Evolutionary conservation across 139 green algal genomes (phyloP), one percentile per base, ranked within the genome.

Genomic region (Microglena sp.): DNA sequence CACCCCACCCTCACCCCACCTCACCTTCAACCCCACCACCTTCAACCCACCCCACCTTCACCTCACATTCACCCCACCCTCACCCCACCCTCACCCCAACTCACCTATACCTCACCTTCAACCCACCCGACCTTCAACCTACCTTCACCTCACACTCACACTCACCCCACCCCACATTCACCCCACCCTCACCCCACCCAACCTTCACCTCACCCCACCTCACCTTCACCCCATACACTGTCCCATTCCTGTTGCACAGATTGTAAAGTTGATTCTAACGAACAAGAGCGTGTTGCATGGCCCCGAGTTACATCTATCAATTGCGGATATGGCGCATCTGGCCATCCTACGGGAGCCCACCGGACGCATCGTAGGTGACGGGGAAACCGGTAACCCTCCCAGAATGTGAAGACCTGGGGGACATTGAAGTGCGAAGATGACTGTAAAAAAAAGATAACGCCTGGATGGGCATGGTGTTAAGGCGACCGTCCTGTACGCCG

Each of bases 201-300:
- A 24, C 43, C 18, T 53, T 53, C 43, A 24, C 18, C 43, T 24
- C 18, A 24, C 18, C 18, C 43, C 18, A 18, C 18, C 18, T 24
- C 18, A 53, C 24, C 53, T 60, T 60, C 22, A 32, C 24, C 21
- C 53, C 24, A 8, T 60, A 31, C 22, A 30, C 53, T 21, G 53
- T 24, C 22, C 53, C 22, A n/a, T n/a, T 33, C 22, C n/a, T 24
- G 24, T 24, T 24, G 53, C 26, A 21, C 53, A 75, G 74, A 68
- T 80, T 24, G 75, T 86, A 8, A 64, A 74, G 1, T 70, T 86
- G 15, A 81, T 86, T 44, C 45, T 86, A 7, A 62, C 68, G 44
- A 86, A 86, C 61, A 75, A 69, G 36, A 72, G 58, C 15, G 43
- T 86, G 26, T 70, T 86, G 67, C 75, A 82, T 59, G 79, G 79